These are phyloP conservation scores for Alternaria tenuissima DNA, from an alignment of 2,329 filamentous ascomycete species.

Conservation along the genomic window DNA sequence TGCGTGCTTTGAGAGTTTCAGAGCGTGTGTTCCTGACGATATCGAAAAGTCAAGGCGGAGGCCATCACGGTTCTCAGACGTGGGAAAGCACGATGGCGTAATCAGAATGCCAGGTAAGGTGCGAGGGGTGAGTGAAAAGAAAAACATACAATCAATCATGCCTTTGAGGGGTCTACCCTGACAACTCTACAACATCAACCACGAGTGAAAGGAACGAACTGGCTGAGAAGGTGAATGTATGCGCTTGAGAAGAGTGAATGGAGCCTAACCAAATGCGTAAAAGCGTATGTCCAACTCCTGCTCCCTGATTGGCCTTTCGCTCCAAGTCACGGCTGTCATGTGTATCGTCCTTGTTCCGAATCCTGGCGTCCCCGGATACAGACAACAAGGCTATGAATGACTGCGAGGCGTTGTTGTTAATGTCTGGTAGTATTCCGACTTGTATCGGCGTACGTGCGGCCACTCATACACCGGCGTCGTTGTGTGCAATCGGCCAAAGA, in stretches of 20 bases:
- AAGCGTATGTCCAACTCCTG: conserved; percentile 10
- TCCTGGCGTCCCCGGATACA: background rate
- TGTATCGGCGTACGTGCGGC: background rate
- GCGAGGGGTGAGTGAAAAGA: background rate
- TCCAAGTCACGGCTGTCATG: conserved; percentile 3
- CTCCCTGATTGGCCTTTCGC: conserved; percentile 10
- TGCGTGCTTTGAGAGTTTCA: conserved; percentile 12
- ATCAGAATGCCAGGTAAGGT: conserved; percentile 1
- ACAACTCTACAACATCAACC: background rate
- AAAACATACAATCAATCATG: conserved; percentile 9
- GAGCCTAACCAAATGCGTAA: conserved; percentile 4
- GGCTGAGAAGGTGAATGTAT: background rate
- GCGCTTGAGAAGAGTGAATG: conserved; percentile 10
- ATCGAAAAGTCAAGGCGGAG: conserved; percentile 12
- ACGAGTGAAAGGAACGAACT: background rate
- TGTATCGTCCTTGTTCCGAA: conserved; percentile 1
- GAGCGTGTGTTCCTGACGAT: conserved; percentile 8
- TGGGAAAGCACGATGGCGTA: conserved; percentile 8
- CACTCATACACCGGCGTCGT: background rate
- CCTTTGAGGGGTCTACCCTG: background rate
- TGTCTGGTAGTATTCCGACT: background rate
- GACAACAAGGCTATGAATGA: background rate
- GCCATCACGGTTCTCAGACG: conserved; percentile 17
- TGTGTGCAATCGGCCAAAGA: conserved; percentile 7
- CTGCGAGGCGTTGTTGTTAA: background rate